Evolutionary conservation across 2,329 filamentous ascomycete species (phyloP), one percentile per base, ranked within the genome.

Genomic region (Lasiodiplodia gonubiensis): DNA sequence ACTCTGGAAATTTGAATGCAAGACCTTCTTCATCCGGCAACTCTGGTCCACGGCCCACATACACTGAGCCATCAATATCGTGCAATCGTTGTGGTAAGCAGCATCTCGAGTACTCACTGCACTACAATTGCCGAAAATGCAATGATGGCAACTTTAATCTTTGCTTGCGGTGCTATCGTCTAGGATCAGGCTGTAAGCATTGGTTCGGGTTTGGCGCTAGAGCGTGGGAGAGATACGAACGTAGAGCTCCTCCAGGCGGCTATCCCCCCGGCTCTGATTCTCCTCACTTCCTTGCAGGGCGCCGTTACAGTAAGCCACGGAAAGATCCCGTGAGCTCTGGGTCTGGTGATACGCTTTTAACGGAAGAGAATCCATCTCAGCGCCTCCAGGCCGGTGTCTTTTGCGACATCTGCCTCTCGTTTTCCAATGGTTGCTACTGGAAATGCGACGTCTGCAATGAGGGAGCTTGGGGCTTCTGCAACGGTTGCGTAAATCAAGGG

Each of bases 391-490:
- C 87, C 64, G 94, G 94, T 23, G 89, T 92, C 6, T 97, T 97
- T 77, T 98, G 94, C 76, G 88, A 90, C 46, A 86, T 86, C 57
- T 97, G 94, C 76, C 82, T 86, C 21, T 83, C 86, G 0, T 91
- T 88, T 82, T 86, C 92, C 0, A 94, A 96, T 73, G 86, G 90
- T 63, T 95, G 92, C 78, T 97, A 92, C 79, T 98, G 94, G 94
- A 89, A 92, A 70, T 98, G 94, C 77, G 88, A 91, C 68, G 78
- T 85, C 30, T 98, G 94, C 80, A 97, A 97, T 73, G 89, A 95
- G 70, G 94, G 93, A 5, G 94, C 96, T 74, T 98, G 94, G 94
- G 94, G 94, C 0, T 97, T 92, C 76, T 98, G 94, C 80, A 93
- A 94, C 72, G 82, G 85, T 69, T 98, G 94, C 71, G 92, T 97